Percentiles rank a stretch among this genome's conserved stretches.
Conservation (phyloP, 2,329 filamentous ascomycete species). For the Ceratocystis diversiconidia region DNA sequence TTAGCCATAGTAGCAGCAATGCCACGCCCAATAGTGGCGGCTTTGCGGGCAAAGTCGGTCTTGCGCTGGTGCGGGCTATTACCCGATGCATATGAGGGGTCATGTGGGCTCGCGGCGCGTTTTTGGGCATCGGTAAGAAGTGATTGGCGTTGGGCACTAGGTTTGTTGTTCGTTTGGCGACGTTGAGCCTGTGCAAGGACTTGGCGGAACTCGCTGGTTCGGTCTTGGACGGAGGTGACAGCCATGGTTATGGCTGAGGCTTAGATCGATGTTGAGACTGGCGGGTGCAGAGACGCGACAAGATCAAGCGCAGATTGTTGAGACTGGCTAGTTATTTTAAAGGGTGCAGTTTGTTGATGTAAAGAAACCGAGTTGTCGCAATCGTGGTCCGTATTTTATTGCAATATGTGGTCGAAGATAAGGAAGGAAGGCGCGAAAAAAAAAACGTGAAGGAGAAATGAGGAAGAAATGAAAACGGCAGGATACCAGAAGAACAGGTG, state of each 20-base stretch:
- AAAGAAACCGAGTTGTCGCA: background rate
- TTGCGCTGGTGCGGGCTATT: conserved; percentile 32
- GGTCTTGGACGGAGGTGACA: conserved; percentile 77
- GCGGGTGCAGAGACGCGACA: background rate
- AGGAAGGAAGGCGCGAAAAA: background rate
- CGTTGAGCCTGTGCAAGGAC: conserved; percentile 78
- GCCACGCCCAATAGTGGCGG: conserved; percentile 79
- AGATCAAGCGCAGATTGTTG: background rate
- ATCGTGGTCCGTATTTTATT: background rate
- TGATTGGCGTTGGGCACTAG: conserved; percentile 64
- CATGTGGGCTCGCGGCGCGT: conserved; percentile 37
- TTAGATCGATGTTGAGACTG: background rate
- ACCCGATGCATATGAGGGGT: conserved; percentile 23
- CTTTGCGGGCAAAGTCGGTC: conserved; percentile 85
- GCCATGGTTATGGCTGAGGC: conserved; percentile 34
- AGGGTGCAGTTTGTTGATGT: too few species aligned
- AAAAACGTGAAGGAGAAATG: too few species aligned
- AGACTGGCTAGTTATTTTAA: background rate
- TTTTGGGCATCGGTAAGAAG: conserved; percentile 64
- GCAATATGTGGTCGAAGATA: background rate
- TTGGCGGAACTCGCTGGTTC: conserved; percentile 86
- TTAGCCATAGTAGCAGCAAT: conserved; percentile 91
- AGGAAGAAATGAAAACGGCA: background rate
- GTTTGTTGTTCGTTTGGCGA: conserved; percentile 60
- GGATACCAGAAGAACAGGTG: background rate